Percentiles rank a stretch among this genome's conserved stretches.
Evolutionary conservation across 1,284 basidiomycete genomes (phyloP).

Genomic region (Coniophora puteana): DNA sequence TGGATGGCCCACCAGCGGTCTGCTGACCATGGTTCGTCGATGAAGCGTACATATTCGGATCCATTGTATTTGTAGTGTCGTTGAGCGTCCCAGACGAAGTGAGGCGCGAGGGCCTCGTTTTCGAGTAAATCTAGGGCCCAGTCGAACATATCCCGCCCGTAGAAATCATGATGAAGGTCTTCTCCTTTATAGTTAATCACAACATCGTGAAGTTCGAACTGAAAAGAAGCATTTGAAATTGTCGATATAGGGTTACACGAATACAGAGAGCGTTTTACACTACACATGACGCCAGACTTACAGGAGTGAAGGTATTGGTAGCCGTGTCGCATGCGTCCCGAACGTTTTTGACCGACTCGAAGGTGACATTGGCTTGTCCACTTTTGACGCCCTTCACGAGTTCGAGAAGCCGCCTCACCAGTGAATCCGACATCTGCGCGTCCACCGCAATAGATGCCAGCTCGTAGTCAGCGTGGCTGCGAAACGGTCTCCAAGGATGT

Average conservation of each 20-base stretch:
- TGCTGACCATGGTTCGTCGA: slow-evolving; percentile 25
- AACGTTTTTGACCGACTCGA: slow-evolving; percentile 5
- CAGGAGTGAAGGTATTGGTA: background rate
- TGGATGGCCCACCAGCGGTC: slow-evolving; percentile 18
- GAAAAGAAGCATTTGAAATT: slow-evolving; percentile 9
- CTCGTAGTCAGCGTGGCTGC: background rate
- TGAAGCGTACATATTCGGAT: slow-evolving; percentile 11
- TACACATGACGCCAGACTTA: slow-evolving; percentile 1
- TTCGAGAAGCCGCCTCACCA: slow-evolving; percentile 1
- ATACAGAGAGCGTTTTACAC: slow-evolving; percentile 1
- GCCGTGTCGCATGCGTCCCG: slow-evolving; percentile 1
- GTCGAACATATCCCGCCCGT: slow-evolving; percentile 17
- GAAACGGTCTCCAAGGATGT: background rate
- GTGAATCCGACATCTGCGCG: background rate
- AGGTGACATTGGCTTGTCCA: background rate
- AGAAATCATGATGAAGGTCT: slow-evolving; percentile 11
- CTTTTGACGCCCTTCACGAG: background rate
- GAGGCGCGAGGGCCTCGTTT: slow-evolving; percentile 15
- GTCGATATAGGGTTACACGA: slow-evolving; percentile 28
- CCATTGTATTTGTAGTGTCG: slow-evolving; percentile 16
- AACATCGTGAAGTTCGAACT: slow-evolving; percentile 13
- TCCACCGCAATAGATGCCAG: background rate
- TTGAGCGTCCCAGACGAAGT: slow-evolving; percentile 22
- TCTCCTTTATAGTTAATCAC: slow-evolving; percentile 31
- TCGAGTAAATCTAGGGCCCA: slow-evolving; percentile 19